Evolutionary conservation across 768 basidiomycete species (phyloP), one percentile per base, ranked within the genome.

Genomic region (Russula virescens): DNA sequence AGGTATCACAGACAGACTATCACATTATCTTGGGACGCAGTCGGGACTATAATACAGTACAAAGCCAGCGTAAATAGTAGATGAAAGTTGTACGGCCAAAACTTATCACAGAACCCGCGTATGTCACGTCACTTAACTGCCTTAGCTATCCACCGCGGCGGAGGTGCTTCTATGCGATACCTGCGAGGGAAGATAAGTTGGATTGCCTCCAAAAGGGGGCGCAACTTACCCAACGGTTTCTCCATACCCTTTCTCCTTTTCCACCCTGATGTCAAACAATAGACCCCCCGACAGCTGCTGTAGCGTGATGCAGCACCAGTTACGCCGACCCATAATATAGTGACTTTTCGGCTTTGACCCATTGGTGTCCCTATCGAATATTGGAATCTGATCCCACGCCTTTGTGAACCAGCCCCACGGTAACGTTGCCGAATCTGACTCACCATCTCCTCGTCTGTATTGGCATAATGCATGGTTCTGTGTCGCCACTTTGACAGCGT

Each of bases 361-460:
- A 66, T 91, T 83, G 1, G 94, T 83, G 46, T 95, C 93, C 14
- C 77, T 78, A 10, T 76, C 70, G 73, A 97, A 97, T 9, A 96
- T 68, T 3, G 92, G 90, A 38, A 90, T 71, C 91, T 91, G 61
- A 18, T 47, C 25, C 23, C 21, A n/a, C 45, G 28, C 18, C 21
- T 6, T 21, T n/a, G 58, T 50, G 67, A 14, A 25, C n/a, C 16
- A 58, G 35, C 10, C 18, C 8, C 40, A 46, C 46, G 28, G 13
- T 35, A 5, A 31, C 28, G 6, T 19, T 8, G 23, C 19, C 40
- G 16, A 5, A 11, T 35, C 26, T 19, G 53, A 49, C 60, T 35
- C 43, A 90, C 91, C 91, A 91, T 96, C 13, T 74, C 80, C 72
- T 98, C 95, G 68, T 97, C 96, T 0, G 96, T 98, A 18, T 87